Evolutionary conservation across 2,329 filamentous ascomycete species (phyloP).

Genomic region (Basipetospora chlamydospora): DNA sequence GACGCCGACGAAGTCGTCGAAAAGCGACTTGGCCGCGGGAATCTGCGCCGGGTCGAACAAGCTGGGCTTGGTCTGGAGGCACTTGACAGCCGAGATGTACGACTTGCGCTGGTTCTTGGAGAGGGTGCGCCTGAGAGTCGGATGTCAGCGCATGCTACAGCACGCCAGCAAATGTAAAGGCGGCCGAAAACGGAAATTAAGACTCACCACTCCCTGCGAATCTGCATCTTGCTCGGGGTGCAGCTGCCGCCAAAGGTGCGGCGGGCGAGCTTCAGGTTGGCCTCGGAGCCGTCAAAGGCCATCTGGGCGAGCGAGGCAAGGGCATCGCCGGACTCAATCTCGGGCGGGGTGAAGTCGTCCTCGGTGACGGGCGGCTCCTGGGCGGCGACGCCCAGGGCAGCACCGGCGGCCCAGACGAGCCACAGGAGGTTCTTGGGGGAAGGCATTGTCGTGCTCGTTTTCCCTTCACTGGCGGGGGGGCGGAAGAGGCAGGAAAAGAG

Average conservation of each 20-base stretch:
- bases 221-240: neutral
- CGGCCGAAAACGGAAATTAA: neutral
- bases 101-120: conserved; percentile 9
- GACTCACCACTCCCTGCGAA: conserved; percentile 4
- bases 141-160: too few relatives aligned
- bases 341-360: conserved; percentile 1
- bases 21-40: conserved; percentile 11
- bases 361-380: neutral
- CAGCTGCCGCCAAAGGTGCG: neutral
- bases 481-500: neutral
- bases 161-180: too few relatives aligned
- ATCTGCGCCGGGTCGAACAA: conserved; percentile 7
- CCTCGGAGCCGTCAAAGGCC: conserved; percentile 1
- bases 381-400: conserved; percentile 2
- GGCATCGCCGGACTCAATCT: conserved; percentile 2
- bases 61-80: conserved; percentile 10
- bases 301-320: neutral
- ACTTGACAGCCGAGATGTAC: conserved; percentile 13
- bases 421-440: conserved; percentile 2
- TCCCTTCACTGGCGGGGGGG: neutral
- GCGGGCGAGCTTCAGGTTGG: neutral
- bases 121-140: conserved; percentile 9
- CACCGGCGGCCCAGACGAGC: conserved; percentile 2
- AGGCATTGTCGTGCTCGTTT: neutral
- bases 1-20: conserved; percentile 14